phyloP scores from a whole-genome alignment of 148 eudicot species.

The Fagopyrum tataricum region DNA sequence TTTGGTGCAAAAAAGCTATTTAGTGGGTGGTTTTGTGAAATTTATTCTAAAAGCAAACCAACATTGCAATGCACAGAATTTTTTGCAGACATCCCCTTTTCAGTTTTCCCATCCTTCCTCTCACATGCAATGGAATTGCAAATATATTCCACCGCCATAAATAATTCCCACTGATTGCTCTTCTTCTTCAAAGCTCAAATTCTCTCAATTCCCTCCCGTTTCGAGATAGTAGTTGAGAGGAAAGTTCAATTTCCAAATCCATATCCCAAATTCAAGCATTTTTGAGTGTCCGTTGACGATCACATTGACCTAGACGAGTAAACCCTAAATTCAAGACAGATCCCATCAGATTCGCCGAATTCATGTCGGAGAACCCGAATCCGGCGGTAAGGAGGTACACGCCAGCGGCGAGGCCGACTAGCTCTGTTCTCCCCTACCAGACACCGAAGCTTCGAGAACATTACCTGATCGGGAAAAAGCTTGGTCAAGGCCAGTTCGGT shows the following conservation, averaged over 20 bases:
- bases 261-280: not conserved
- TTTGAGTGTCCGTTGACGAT: not conserved
- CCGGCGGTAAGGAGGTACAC: slow-evolving; percentile 17
- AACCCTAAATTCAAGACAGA: not conserved
- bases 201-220: not conserved
- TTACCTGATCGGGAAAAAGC: slow-evolving; percentile 46
- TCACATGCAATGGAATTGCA: slow-evolving; percentile 9
- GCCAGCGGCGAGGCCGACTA: slow-evolving; percentile 30
- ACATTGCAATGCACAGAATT: slow-evolving; percentile 3
- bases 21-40: too few species aligned
- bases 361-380: slow-evolving; percentile 11
- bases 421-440: slow-evolving; percentile 45
- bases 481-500: slow-evolving; percentile 76
- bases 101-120: not conserved
- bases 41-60: not conserved
- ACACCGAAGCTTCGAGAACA: slow-evolving; percentile 56
- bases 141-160: not conserved
- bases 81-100: slow-evolving; percentile 13
- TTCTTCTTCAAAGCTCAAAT: not conserved
- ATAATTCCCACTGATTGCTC: not conserved
- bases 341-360: not conserved
- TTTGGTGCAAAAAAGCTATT: too few species aligned
- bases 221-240: not conserved
- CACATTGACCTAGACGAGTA: slow-evolving; percentile 3
- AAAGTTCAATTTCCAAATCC: not conserved